These are phyloP conservation scores for Prunus mongolica DNA, from an alignment of 306 rosid genomes.

Conservation along the genomic window DNA sequence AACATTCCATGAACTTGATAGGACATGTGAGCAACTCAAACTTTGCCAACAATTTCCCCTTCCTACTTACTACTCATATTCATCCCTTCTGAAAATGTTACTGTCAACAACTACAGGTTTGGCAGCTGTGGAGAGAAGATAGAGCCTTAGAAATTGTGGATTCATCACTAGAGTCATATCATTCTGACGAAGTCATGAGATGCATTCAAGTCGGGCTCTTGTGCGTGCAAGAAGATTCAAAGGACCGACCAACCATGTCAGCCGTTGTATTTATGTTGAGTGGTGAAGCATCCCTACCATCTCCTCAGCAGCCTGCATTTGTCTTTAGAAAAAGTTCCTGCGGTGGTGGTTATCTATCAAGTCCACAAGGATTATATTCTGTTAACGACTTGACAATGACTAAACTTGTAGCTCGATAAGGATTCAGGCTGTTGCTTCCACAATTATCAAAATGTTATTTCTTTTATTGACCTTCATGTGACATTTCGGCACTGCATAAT, in stretches of 20 bases:
- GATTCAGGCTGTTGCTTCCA: background rate
- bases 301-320: conserved; percentile 18
- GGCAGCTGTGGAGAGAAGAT: conserved; percentile 47
- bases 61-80: background rate
- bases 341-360: background rate
- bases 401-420: conserved; percentile 5
- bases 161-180: conserved; percentile 18
- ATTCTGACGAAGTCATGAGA: conserved; percentile 33
- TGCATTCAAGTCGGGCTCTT: conserved; percentile 64
- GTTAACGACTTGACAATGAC: background rate
- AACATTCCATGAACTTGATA: conserved; percentile 30
- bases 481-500: background rate
- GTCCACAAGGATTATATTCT: background rate
- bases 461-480: background rate
- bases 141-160: conserved; percentile 43
- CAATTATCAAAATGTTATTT: background rate
- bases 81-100: background rate
- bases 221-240: conserved; percentile 54
- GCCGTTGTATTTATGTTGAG: conserved; percentile 52
- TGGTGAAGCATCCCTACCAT: conserved; percentile 11
- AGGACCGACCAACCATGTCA: conserved; percentile 58
- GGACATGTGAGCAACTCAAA: conserved; percentile 39
- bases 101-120: conserved; percentile 23
- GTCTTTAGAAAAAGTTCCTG: background rate
- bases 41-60: background rate